A percentile compares a stretch with the other conserved stretches of the same genome.
These are phyloP conservation scores for Exsudoporus frostii DNA, from an alignment of 768 basidiomycete genomes.

Conservation along the genomic window DNA sequence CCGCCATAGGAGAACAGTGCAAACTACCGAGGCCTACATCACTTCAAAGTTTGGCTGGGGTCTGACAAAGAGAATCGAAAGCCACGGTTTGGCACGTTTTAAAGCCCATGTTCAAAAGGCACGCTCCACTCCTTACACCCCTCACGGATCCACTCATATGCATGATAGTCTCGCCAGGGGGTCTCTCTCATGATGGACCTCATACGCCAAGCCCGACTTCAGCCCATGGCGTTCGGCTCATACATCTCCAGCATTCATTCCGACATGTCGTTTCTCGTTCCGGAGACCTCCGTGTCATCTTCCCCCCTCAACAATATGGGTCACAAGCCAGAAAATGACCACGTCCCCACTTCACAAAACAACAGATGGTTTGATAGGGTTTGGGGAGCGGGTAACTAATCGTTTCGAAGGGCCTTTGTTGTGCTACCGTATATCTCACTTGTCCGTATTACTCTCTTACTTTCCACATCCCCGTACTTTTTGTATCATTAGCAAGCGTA, in stretches of 20 bases:
- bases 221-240: slow-evolving; percentile 45
- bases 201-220: slow-evolving; percentile 71
- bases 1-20: slow-evolving; percentile 64
- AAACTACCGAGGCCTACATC: slow-evolving; percentile 83
- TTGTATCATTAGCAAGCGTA: slow-evolving; percentile 34
- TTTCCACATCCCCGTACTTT: slow-evolving; percentile 14
- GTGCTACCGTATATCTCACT: slow-evolving; percentile 19
- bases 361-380: slow-evolving; percentile 26
- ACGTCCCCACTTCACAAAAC: slow-evolving; percentile 8
- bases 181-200: slow-evolving; percentile 78
- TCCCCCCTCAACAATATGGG: slow-evolving; percentile 8
- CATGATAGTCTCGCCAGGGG: slow-evolving; percentile 75
- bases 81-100: slow-evolving; percentile 78
- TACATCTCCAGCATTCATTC: slow-evolving; percentile 35
- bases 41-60: slow-evolving; percentile 91
- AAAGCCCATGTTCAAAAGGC: slow-evolving; percentile 86
- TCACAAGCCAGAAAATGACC: slow-evolving; percentile 18
- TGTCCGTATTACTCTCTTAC: slow-evolving; percentile 12
- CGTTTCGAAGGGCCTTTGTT: background rate
- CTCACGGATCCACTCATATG: background rate
- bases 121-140: slow-evolving; percentile 25
- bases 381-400: slow-evolving; percentile 22
- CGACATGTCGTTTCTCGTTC: slow-evolving; percentile 28
- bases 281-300: slow-evolving; percentile 19
- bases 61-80: slow-evolving; percentile 83